These are phyloP conservation scores for Saccharata proteae DNA, from an alignment of 2,329 filamentous ascomycete species.

Conservation along the genomic window DNA sequence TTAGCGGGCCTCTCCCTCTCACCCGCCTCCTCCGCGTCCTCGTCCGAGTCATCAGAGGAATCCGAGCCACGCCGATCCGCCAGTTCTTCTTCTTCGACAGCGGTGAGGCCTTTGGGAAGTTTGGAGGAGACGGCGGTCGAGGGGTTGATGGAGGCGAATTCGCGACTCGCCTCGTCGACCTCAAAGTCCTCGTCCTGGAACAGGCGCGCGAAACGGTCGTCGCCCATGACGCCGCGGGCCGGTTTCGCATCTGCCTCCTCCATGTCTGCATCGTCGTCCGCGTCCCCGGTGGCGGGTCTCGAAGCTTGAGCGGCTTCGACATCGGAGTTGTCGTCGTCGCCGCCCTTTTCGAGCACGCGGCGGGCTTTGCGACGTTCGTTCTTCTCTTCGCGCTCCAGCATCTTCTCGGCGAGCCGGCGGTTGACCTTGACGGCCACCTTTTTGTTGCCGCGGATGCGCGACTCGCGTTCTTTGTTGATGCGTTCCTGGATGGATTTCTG, in stretches of 20 bases:
- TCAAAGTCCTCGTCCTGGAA: conserved; percentile 91
- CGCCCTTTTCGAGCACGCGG: conserved; percentile 45
- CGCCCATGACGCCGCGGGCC: conserved; percentile 54
- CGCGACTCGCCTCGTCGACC: conserved; percentile 77
- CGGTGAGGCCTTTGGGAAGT: conserved; percentile 40
- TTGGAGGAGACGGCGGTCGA: conserved; percentile 47
- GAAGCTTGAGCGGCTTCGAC: conserved; percentile 6
- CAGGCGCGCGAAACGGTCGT: conserved; percentile 74
- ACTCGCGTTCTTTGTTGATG: conserved; percentile 94
- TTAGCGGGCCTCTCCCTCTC: conserved; percentile 12
- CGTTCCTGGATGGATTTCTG: conserved; percentile 86
- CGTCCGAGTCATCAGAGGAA: conserved; percentile 20
- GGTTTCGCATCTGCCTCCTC: conserved; percentile 19
- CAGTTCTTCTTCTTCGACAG: conserved; percentile 48
- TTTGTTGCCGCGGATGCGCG: conserved; percentile 84
- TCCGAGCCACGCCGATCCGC: conserved; percentile 26
- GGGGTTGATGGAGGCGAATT: conserved; percentile 82
- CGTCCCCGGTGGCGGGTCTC: conserved; percentile 11
- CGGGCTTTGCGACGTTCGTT: conserved; percentile 34
- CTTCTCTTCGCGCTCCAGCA: conserved; percentile 60
- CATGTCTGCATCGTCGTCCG: conserved; percentile 40
- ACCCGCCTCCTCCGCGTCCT: conserved; percentile 25
- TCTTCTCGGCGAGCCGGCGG: conserved; percentile 52
- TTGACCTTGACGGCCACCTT: conserved; percentile 90
- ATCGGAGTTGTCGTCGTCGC: conserved; percentile 38